Evolutionary conservation across 805 yeast genomes (phyloP), one percentile per base, ranked within the genome.

Genomic region (Pichia eremophila): DNA sequence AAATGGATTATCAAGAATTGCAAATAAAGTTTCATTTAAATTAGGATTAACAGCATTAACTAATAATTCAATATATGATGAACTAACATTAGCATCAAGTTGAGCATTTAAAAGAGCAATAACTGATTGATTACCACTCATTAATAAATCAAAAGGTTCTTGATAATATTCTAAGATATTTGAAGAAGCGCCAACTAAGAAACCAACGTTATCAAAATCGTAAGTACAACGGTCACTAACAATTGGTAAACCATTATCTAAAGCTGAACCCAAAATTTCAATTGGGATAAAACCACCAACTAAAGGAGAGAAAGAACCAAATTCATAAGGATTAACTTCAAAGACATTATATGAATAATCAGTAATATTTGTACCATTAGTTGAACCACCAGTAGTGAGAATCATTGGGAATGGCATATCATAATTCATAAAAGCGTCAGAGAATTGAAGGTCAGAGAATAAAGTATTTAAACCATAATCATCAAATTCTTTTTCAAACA

Each of bases 271-370:
- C 40, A 87, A 60, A 58, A 81, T 83, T 60, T 78, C 73, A 41
- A 77, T 65, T 46, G 83, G 79, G 18, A 81, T 67, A 61, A 88
- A 87, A 8, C 82, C 72, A 44, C 74, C 71, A 47, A 83, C 66
- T 4, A 79, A 66, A 8, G 83, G 81, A 57, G 85, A 91, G 93
- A 93, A 88, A 4, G 93, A 79, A 14, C 96, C 96, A 59, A 88
- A 70, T 60, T 82, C 85, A 56, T 69, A 79, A 15, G 95, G 90
- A 45, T 72, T 73, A 46, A 76, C 60, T 54, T 79, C 78, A 51
- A 79, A 70, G 44, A 71, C 72, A 4, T 93, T 83, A 15, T 85
- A 73, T 63, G 80, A 79, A 39, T 67, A 65, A 45, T 73, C 72
- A 32, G 82, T 63, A 45, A 79, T 66, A 8, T 57, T 50, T 2